Evolutionary conservation across 495 filamentous ascomycete genomes (phyloP).

Genomic region (Aspergillus coremiiformis): DNA sequence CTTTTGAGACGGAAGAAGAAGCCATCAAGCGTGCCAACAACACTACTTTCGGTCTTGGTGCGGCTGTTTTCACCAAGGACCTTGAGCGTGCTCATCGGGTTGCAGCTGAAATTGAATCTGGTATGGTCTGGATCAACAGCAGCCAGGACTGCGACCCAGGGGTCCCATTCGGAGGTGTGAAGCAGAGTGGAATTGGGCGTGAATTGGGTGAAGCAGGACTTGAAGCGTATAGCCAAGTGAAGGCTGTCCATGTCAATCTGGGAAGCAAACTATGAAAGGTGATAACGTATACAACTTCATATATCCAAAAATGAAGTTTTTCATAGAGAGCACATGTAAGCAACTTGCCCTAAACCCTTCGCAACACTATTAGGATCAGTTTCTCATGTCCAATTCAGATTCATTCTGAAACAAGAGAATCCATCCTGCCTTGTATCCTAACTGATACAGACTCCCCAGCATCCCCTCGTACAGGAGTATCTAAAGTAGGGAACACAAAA

Average conservation of each 20-base stretch:
- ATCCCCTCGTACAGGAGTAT: too few relatives aligned
- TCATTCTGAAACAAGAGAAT: too few relatives aligned
- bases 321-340: too few relatives aligned
- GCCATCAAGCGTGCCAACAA: slow-evolving; percentile 76
- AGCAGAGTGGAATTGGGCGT: slow-evolving; percentile 87
- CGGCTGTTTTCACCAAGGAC: slow-evolving; percentile 76
- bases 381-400: too few relatives aligned
- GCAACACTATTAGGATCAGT: too few relatives aligned
- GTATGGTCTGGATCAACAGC: slow-evolving; percentile 96
- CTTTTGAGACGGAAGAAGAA: slow-evolving; percentile 79
- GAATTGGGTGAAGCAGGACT: slow-evolving; percentile 81
- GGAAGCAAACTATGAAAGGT: slow-evolving; percentile 26
- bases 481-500: too few relatives aligned
- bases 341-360: too few relatives aligned
- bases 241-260: slow-evolving; percentile 77
- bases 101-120: slow-evolving; percentile 75
- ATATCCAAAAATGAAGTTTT: background rate
- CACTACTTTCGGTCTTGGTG: slow-evolving; percentile 81
- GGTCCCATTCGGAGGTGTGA: slow-evolving; percentile 86
- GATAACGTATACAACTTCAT: too few relatives aligned
- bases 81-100: slow-evolving; percentile 73
- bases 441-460: too few relatives aligned
- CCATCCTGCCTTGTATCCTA: too few relatives aligned
- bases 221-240: slow-evolving; percentile 67
- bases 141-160: slow-evolving; percentile 65